Evolutionary conservation across 106 monocot species (phyloP).

Genomic region (Allium fistulosum): DNA sequence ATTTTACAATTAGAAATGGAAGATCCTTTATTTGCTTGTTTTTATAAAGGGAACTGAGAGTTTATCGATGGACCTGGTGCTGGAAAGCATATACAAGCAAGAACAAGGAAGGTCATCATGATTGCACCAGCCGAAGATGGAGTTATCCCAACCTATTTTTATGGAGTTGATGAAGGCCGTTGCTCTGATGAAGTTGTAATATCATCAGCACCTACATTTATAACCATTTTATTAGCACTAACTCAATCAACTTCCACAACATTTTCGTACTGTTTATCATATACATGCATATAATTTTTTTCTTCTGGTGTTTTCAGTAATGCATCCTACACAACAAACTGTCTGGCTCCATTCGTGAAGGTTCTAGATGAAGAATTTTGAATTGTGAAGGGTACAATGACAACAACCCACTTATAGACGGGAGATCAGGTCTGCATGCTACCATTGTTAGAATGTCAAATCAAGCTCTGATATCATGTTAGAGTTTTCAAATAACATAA

Average conservation of each 20-base stretch:
- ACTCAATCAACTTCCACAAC: neutral
- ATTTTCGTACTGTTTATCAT: neutral
- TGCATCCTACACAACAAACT: too few species aligned
- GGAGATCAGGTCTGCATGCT: too few species aligned
- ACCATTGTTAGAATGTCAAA: too few species aligned
- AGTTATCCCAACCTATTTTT: slow-evolving; percentile 88
- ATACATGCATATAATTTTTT: neutral
- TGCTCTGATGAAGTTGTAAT: slow-evolving; percentile 66
- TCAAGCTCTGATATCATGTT: too few species aligned
- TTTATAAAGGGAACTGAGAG: slow-evolving; percentile 77
- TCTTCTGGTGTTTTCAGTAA: too few species aligned
- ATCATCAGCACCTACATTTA: slow-evolving; percentile 51
- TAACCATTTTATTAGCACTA: too few species aligned
- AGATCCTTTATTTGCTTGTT: neutral
- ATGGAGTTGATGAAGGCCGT: slow-evolving; percentile 90
- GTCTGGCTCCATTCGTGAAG: too few species aligned
- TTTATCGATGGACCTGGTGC: slow-evolving; percentile 98
- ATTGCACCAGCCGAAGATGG: slow-evolving; percentile 93
- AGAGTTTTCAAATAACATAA: too few species aligned
- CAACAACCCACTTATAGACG: too few species aligned
- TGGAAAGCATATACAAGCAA: slow-evolving; percentile 93
- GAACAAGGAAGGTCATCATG: slow-evolving; percentile 94
- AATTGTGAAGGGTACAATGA: too few species aligned
- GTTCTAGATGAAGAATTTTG: too few species aligned
- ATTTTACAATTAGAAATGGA: too few species aligned